Conservation (phyloP, 75 land plant species). For the Pseudotsuga menziesii region DNA sequence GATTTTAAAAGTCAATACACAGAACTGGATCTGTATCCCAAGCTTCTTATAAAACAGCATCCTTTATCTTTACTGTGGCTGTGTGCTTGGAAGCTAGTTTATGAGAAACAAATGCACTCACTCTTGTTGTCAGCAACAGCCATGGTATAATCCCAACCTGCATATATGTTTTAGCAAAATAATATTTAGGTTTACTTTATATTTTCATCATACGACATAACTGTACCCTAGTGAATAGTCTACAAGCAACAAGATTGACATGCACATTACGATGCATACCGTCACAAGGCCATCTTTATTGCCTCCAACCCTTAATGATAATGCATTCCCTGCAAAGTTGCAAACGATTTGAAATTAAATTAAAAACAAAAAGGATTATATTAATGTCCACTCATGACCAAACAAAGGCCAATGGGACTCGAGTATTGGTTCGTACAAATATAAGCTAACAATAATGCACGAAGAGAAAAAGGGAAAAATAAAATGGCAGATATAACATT, state of each 20-base stretch:
- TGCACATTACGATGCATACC: background rate
- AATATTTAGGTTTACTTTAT: background rate
- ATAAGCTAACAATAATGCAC: too few species aligned
- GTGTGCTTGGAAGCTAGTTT: background rate
- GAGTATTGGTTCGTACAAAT: too few species aligned
- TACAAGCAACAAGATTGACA: background rate
- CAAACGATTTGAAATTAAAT: background rate
- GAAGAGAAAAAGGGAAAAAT: too few species aligned
- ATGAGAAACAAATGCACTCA: background rate
- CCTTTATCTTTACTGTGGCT: background rate
- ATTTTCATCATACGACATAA: background rate
- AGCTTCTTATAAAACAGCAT: background rate
- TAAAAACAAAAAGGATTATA: too few species aligned
- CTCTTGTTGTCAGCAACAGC: background rate
- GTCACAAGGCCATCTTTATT: background rate
- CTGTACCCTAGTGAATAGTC: background rate
- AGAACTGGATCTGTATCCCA: background rate
- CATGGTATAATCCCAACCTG: constrained; percentile 10
- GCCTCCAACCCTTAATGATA: background rate
- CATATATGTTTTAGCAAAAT: background rate
- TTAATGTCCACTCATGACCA: too few species aligned
- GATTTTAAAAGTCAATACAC: too few species aligned
- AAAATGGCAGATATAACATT: too few species aligned
- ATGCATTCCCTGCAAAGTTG: constrained; percentile 1
- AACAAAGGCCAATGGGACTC: too few species aligned